Evolutionary conservation across 2,329 filamentous ascomycete genomes (phyloP), one percentile per base, ranked within the genome.

Genomic region (Aureobasidium lini): DNA sequence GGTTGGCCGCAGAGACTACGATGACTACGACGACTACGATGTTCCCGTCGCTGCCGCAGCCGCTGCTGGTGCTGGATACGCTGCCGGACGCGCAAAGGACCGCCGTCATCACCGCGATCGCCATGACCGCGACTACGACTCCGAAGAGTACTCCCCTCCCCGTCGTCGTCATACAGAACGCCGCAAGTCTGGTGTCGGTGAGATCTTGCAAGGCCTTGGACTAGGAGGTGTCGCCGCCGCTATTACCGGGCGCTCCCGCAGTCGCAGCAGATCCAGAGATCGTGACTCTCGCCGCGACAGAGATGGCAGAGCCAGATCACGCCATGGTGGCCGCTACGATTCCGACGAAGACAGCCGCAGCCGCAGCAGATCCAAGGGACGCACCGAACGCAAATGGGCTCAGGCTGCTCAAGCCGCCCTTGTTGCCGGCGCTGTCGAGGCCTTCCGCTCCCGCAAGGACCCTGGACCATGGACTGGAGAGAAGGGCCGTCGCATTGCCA

Each of bases 401-500:
- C 90, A 96, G 74, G 91, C 91, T 36, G 90, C 92, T 71, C 93
- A 94, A 78, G 92, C 93, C 36, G 94, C 92, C 18, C 79, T 96
- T 40, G 83, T 95, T 48, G 92, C 93, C 32, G 93, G 91, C 67
- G 93, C 92, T 42, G 88, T 91, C 58, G 92, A 96, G 73, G 93
- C 93, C 43, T 95, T 95, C 80, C 87, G 90, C 62, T 86, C 91
- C 60, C 86, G 92, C 71, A 95, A 93, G 68, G 88, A 94, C 63
- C 88, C 90, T 2, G 93, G 93, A 58, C 84, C 87, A 44, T 96
- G 92, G 91, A 88, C 86, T 64, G 93, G 92, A 39, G 88, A 89
- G 63, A 96, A 96, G 76, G 90, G 91, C 65, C 94, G 91, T 77
- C 90, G 93, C 56, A 84, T 97, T 62, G 82, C 95, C 50, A 96